These are phyloP conservation scores for Gaultheria prostrata DNA, from an alignment of 148 eudicot genomes.

Conservation along the genomic window DNA sequence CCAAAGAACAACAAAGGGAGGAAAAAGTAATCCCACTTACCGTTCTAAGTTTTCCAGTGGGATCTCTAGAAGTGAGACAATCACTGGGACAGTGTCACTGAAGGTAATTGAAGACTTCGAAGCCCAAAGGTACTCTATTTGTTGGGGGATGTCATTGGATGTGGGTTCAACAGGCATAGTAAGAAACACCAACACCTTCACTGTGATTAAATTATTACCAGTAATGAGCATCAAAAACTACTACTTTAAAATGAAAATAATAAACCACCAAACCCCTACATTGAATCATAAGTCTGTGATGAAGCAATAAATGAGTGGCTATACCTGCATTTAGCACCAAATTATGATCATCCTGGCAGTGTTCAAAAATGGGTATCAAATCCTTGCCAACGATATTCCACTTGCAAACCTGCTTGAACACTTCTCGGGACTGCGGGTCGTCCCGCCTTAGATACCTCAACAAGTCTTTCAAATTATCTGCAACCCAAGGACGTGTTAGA, in stretches of 20 bases:
- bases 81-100: conserved; percentile 60
- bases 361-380: conserved; percentile 86
- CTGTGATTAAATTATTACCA: conserved; percentile 32
- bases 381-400: conserved; percentile 84
- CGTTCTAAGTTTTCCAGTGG: conserved; percentile 84
- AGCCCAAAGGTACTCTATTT: conserved; percentile 81
- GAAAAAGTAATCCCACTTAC: conserved; percentile 30
- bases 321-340: conserved; percentile 80
- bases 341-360: conserved; percentile 66
- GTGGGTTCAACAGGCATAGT: conserved; percentile 83
- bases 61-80: conserved; percentile 74
- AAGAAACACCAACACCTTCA: conserved; percentile 90
- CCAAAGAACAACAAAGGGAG: neutral
- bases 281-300: neutral
- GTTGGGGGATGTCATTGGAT: conserved; percentile 70
- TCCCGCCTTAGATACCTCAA: conserved; percentile 89
- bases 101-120: conserved; percentile 62
- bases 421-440: conserved; percentile 77
- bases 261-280: neutral
- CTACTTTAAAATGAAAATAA: conserved; percentile 10
- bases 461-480: conserved; percentile 98
- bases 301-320: conserved; percentile 6
- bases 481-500: neutral
- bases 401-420: conserved; percentile 90
- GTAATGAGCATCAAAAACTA: neutral